Percentiles rank a stretch among this genome's conserved stretches.
phyloP scores from a whole-genome alignment of 169 alveolate species.

The Cyclospora cayetanensis region DNA sequence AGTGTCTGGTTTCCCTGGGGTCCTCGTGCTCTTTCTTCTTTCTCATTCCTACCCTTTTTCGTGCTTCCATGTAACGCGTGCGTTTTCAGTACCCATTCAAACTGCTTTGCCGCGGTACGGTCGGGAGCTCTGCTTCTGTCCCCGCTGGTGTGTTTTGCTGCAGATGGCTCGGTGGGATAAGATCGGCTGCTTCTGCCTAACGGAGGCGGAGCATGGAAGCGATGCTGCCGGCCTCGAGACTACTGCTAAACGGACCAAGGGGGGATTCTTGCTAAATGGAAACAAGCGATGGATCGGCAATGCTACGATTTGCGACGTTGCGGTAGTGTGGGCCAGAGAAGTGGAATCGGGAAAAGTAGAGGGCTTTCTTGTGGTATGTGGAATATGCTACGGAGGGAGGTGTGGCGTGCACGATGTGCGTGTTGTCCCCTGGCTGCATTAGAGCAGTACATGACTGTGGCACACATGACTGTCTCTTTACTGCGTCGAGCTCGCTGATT shows the following conservation, averaged over 20 bases:
- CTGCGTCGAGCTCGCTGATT: too few species aligned
- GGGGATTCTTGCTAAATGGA: constrained; percentile 83
- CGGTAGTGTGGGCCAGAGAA: constrained; percentile 85
- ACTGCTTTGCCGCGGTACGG: too few species aligned
- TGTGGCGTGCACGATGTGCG: too few species aligned
- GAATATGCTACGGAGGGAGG: too few species aligned
- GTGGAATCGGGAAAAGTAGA: constrained; percentile 76
- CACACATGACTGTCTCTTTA: neutral
- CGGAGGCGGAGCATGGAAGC: constrained; percentile 87
- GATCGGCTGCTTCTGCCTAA: constrained; percentile 85
- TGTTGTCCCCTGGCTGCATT: neutral
- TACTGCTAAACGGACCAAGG: constrained; percentile 74
- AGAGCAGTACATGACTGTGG: neutral
- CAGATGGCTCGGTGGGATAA: constrained; percentile 69
- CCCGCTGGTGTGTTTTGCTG: too few species aligned
- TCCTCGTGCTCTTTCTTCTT: too few species aligned
- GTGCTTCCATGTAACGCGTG: too few species aligned
- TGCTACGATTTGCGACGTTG: constrained; percentile 79
- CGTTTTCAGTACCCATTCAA: too few species aligned
- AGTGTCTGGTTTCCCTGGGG: too few species aligned
- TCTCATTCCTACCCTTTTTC: too few species aligned
- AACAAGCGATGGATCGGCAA: constrained; percentile 89
- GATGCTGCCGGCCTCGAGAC: constrained; percentile 84
- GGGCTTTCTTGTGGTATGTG: constrained; percentile 74
- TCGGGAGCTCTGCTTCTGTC: too few species aligned